These are phyloP conservation scores for Phyllosticta ampelicida DNA, from an alignment of 2,329 filamentous ascomycete species.

Conservation along the genomic window DNA sequence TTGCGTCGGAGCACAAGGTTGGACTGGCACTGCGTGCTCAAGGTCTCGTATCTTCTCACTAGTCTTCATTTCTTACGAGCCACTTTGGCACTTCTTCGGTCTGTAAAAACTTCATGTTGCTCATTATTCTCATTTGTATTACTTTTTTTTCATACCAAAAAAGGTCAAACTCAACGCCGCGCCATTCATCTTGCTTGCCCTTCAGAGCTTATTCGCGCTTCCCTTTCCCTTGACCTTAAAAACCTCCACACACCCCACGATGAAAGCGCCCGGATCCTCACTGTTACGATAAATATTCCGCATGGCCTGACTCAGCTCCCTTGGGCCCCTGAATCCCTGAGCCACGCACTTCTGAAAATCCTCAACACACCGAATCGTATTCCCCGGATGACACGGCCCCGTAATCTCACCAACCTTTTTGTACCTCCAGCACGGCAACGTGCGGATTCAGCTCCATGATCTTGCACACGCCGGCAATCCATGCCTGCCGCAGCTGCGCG, in stretches of 20 bases:
- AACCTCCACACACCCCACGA: constrained; percentile 2
- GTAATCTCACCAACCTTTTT: constrained; percentile 17
- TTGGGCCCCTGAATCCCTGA: constrained; percentile 7
- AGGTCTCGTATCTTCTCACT: not conserved
- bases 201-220: not conserved
- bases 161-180: too few relatives aligned
- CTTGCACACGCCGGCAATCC: constrained; percentile 24
- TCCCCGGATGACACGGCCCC: constrained; percentile 19
- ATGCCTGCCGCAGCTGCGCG: constrained; percentile 22
- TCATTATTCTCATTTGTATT: too few relatives aligned
- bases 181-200: not conserved
- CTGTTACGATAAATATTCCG: constrained; percentile 12
- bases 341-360: constrained; percentile 7
- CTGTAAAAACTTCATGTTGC: not conserved
- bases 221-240: not conserved
- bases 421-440: constrained; percentile 25
- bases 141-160: too few relatives aligned
- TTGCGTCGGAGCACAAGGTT: not conserved
- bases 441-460: constrained; percentile 23
- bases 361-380: constrained; percentile 20
- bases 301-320: constrained; percentile 12
- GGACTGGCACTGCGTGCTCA: not conserved
- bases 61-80: not conserved
- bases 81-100: not conserved
- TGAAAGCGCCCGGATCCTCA: constrained; percentile 11